Evolutionary conservation across 2,329 filamentous ascomycete species (phyloP).

Genomic region (Aspergillus calidoustus): DNA sequence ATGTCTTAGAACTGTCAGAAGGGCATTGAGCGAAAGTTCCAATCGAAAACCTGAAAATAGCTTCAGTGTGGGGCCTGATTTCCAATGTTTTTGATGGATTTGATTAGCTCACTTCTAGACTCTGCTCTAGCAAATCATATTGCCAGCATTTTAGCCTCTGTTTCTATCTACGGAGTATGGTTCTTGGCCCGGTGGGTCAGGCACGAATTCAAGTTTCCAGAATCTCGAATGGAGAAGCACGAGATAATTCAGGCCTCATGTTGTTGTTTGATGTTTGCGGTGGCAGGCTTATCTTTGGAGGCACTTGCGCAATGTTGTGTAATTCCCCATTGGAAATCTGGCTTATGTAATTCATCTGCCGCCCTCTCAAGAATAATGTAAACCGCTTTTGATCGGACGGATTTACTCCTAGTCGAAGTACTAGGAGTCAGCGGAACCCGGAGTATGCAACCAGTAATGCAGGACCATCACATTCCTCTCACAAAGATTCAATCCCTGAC

Average conservation of each 20-base stretch:
- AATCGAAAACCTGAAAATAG: constrained; percentile 1
- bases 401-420: background rate
- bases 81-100: background rate
- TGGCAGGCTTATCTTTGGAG: background rate
- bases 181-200: constrained; percentile 14
- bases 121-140: background rate
- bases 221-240: background rate
- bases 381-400: background rate
- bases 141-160: background rate
- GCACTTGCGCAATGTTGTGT: background rate
- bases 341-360: background rate
- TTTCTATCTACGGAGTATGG: constrained; percentile 21
- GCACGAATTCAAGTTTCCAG: constrained; percentile 9
- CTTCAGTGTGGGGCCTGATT: background rate
- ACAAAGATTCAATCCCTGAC: background rate
- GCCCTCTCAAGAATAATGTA: background rate
- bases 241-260: background rate
- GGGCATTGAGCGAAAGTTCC: background rate
- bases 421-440: background rate
- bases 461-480: no score
- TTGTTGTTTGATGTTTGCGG: background rate
- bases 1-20: background rate
- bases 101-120: background rate
- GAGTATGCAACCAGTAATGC: background rate
- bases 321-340: background rate